These are phyloP conservation scores for Microsporum ferrugineum DNA, from an alignment of 2,329 filamentous ascomycete species.

Conservation along the genomic window DNA sequence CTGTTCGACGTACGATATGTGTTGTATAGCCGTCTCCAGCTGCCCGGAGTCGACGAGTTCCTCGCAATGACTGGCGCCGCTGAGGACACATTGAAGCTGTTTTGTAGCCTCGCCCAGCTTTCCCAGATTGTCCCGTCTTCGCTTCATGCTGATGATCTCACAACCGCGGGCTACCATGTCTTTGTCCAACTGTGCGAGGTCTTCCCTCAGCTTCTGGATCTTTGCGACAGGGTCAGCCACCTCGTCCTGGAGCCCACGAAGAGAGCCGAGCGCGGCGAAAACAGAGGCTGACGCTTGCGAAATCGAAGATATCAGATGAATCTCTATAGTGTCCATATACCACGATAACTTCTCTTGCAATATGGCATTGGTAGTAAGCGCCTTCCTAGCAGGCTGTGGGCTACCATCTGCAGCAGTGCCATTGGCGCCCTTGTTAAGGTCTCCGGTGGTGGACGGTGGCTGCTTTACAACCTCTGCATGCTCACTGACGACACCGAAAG, in stretches of 20 bases:
- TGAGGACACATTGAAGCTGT: constrained; percentile 60
- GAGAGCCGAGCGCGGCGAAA: constrained; percentile 69
- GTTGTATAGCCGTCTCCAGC: constrained; percentile 9
- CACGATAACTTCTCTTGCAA: constrained; percentile 88
- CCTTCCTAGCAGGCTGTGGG: constrained; percentile 47
- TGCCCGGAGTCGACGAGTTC: constrained; percentile 50
- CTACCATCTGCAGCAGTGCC: constrained; percentile 39
- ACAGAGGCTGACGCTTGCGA: constrained; percentile 78
- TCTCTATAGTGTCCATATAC: constrained; percentile 92
- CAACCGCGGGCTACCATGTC: constrained; percentile 66
- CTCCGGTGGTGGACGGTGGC: not conserved
- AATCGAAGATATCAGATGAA: constrained; percentile 78
- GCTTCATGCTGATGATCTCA: constrained; percentile 61
- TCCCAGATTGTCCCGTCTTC: constrained; percentile 60
- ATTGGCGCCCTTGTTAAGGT: constrained; percentile 40
- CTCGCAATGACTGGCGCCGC: constrained; percentile 58
- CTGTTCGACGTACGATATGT: constrained; percentile 12
- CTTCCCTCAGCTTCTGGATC: constrained; percentile 60
- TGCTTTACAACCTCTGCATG: constrained; percentile 64
- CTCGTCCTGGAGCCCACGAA: constrained; percentile 71
- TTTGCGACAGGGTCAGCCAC: constrained; percentile 68
- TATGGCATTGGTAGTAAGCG: constrained; percentile 76
- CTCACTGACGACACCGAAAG: constrained; percentile 80
- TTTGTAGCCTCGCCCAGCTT: constrained; percentile 61
- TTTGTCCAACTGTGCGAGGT: constrained; percentile 59